Evolutionary conservation across 169 alveolate species (phyloP).

Genomic region (Amoebophrya sp.): DNA sequence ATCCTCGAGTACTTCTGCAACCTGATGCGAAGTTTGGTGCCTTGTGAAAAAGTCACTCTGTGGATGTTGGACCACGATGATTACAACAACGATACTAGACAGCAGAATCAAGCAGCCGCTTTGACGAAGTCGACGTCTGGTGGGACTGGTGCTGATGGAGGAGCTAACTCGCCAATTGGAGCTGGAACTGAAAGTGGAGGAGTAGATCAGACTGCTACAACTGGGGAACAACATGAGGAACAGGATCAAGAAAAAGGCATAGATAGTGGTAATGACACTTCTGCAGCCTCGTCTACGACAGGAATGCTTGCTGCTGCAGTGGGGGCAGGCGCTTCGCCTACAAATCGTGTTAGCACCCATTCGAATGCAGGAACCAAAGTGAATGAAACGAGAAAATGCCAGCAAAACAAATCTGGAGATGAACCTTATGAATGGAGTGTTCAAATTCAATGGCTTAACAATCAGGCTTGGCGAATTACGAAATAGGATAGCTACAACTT

Average conservation of each 20-base stretch:
- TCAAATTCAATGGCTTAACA: too few species aligned
- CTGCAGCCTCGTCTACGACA: too few species aligned
- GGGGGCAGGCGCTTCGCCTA: too few species aligned
- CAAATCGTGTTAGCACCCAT: too few species aligned
- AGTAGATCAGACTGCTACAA: background rate
- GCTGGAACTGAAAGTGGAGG: background rate
- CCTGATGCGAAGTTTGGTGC: background rate
- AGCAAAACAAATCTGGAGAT: too few species aligned
- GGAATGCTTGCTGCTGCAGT: too few species aligned
- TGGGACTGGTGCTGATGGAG: background rate
- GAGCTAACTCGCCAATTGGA: background rate
- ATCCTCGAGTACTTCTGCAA: background rate
- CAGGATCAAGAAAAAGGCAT: background rate
- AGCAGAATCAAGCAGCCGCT: background rate
- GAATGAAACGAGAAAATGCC: too few species aligned
- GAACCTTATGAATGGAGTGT: too few species aligned
- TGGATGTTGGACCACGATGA: background rate
- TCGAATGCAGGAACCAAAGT: too few species aligned
- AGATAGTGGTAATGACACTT: too few species aligned
- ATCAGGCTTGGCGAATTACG: too few species aligned
- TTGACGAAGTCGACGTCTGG: background rate
- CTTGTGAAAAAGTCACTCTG: background rate
- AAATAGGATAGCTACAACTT: too few species aligned
- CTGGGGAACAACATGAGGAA: background rate
- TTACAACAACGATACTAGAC: background rate